Percentiles rank a stretch among this genome's conserved stretches.
phyloP scores from a whole-genome alignment of 1,139 yeast genomes.

The Casaregolazyma lundiana region DNA sequence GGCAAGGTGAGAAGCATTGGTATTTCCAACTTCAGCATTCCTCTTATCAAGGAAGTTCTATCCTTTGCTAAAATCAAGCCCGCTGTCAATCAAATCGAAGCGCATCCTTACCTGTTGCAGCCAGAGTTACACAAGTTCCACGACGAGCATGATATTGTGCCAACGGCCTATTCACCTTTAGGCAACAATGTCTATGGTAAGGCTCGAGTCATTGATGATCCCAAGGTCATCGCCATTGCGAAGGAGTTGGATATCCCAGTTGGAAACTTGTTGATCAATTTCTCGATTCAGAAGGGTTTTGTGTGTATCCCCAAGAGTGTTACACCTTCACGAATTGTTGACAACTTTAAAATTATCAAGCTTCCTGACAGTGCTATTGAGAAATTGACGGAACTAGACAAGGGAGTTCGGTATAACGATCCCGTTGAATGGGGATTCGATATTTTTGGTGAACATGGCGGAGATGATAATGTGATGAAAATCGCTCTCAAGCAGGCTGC shows the following conservation, averaged over 20 bases:
- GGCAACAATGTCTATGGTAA: constrained; percentile 27
- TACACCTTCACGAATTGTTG: constrained; percentile 52
- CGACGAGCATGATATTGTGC: constrained; percentile 54
- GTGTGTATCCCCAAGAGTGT: constrained; percentile 71
- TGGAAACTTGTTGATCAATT: constrained; percentile 63
- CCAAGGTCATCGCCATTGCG: constrained; percentile 42
- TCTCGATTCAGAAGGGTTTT: constrained; percentile 66
- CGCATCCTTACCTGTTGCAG: constrained; percentile 84
- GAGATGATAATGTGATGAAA: constrained; percentile 18
- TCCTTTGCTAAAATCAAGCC: constrained; percentile 70
- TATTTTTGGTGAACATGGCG: constrained; percentile 24
- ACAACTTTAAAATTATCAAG: constrained; percentile 49
- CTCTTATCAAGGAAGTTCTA: constrained; percentile 63
- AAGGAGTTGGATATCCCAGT: constrained; percentile 48
- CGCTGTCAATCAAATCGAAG: constrained; percentile 79
- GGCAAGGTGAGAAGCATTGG: constrained; percentile 74
- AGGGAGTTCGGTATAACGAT: constrained; percentile 25
- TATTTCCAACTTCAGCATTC: constrained; percentile 75
- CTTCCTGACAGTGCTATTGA: constrained; percentile 52
- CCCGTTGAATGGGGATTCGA: constrained; percentile 27
- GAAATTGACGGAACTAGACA: constrained; percentile 43
- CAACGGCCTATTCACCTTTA: constrained; percentile 81
- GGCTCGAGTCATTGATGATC: constrained; percentile 23
- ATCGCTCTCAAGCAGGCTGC: constrained; percentile 13
- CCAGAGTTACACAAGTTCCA: constrained; percentile 59